phyloP scores from a whole-genome alignment of 352 stramenopile species.

The Pythium brassicae region DNA sequence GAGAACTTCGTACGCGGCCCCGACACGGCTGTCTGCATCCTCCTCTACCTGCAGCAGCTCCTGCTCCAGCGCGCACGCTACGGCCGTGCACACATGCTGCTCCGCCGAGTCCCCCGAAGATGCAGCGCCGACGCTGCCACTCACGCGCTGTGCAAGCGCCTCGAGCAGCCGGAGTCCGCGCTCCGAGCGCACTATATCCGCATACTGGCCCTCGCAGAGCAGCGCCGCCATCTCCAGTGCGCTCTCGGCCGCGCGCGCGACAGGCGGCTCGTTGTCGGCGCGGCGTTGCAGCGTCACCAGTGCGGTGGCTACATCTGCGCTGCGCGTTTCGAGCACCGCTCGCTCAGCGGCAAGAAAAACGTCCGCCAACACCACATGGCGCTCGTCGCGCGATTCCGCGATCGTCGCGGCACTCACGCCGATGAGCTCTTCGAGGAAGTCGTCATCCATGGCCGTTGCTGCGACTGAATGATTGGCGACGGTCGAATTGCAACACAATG shows the following conservation, averaged over 20 bases:
- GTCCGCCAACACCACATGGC: slow-evolving; percentile 32
- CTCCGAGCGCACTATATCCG: slow-evolving; percentile 41
- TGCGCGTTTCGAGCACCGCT: slow-evolving; percentile 52
- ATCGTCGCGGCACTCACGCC: slow-evolving; percentile 44
- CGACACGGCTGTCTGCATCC: slow-evolving; percentile 23
- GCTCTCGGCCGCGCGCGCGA: slow-evolving; percentile 7
- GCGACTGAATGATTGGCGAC: neutral
- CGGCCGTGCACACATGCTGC: slow-evolving; percentile 40
- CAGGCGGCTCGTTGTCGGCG: neutral
- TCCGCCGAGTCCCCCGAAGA: slow-evolving; percentile 16
- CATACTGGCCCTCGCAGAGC: slow-evolving; percentile 59
- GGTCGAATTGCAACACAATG: too few species aligned
- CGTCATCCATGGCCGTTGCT: slow-evolving; percentile 38
- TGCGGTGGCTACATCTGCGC: slow-evolving; percentile 19
- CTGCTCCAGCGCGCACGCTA: slow-evolving; percentile 37
- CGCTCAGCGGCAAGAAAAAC: slow-evolving; percentile 40
- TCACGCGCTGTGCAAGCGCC: slow-evolving; percentile 9
- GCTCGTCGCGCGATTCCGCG: slow-evolving; percentile 27
- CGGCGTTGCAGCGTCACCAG: slow-evolving; percentile 9
- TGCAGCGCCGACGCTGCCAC: slow-evolving; percentile 6
- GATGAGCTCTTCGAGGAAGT: slow-evolving; percentile 59
- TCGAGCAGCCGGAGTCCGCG: slow-evolving; percentile 31
- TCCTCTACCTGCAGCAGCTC: slow-evolving; percentile 32
- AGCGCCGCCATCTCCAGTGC: slow-evolving; percentile 48
- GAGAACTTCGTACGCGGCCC: slow-evolving; percentile 50